These are phyloP conservation scores for Pachysandra terminalis DNA, from an alignment of 164 flowering plant species.

Conservation along the genomic window DNA sequence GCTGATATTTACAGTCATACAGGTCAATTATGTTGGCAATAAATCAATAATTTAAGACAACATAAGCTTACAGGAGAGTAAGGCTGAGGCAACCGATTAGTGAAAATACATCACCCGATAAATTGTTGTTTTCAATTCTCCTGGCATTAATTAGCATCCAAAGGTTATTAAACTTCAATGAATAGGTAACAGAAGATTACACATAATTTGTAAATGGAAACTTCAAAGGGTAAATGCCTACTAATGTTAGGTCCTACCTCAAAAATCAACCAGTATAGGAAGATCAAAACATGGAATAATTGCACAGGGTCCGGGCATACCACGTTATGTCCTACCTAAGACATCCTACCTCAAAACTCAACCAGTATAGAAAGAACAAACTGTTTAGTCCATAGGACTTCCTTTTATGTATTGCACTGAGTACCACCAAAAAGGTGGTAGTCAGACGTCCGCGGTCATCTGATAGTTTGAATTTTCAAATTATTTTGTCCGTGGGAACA, in stretches of 20 bases:
- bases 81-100: conserved; percentile 72
- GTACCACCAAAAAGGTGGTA: background rate
- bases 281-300: too few relatives aligned
- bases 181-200: background rate
- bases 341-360: too few relatives aligned
- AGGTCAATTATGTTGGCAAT: background rate
- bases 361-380: too few relatives aligned
- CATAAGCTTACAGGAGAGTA: conserved; percentile 49
- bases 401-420: background rate
- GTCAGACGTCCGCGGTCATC: background rate
- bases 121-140: conserved; percentile 68
- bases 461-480: background rate
- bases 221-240: too few relatives aligned
- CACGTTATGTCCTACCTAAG: too few relatives aligned
- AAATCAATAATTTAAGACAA: background rate
- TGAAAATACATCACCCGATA: conserved; percentile 61
- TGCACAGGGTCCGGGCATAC: too few relatives aligned
- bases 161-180: background rate
- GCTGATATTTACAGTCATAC: background rate
- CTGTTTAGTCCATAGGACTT: background rate
- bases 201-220: background rate
- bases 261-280: too few relatives aligned
- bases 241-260: too few relatives aligned
- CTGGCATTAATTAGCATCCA: conserved; percentile 28
- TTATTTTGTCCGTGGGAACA: background rate